phyloP scores from a whole-genome alignment of 2,329 filamentous ascomycete genomes.

The Neodidymelliopsis sp. region DNA sequence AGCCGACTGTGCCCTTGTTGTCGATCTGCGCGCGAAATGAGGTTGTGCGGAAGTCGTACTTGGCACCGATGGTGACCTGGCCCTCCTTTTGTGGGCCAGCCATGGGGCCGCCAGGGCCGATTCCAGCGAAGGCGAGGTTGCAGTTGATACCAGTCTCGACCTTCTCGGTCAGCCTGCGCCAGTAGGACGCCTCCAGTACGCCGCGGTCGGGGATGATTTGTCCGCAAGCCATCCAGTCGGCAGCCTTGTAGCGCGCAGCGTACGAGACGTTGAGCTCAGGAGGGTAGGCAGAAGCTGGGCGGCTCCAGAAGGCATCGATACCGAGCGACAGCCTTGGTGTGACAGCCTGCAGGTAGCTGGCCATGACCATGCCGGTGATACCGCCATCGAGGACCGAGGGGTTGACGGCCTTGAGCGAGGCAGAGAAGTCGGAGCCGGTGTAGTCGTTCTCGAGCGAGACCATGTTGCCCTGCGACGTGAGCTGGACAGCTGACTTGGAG shows the following conservation, averaged over 20 bases:
- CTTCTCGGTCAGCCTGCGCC: slow-evolving; percentile 90
- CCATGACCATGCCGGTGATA: slow-evolving; percentile 92
- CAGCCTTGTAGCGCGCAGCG: slow-evolving; percentile 86
- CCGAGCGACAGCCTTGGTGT: slow-evolving; percentile 88
- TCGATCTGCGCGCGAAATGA: slow-evolving; percentile 97
- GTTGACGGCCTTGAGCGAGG: slow-evolving; percentile 92
- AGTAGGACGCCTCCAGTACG: slow-evolving; percentile 85
- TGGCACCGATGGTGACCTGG: slow-evolving; percentile 88
- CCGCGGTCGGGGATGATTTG: slow-evolving; percentile 89
- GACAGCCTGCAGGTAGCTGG: slow-evolving; percentile 92
- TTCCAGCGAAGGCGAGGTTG: slow-evolving; percentile 79
- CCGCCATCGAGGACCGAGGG: slow-evolving; percentile 93
- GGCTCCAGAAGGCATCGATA: slow-evolving; percentile 93
- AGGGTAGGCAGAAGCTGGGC: slow-evolving; percentile 79
- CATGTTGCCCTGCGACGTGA: slow-evolving; percentile 87
- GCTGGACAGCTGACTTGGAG: slow-evolving; percentile 86
- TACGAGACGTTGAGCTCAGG: slow-evolving; percentile 94
- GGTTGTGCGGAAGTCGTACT: slow-evolving; percentile 97
- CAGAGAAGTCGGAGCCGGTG: slow-evolving; percentile 89
- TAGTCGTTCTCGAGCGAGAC: slow-evolving; percentile 96
- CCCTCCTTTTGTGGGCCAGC: slow-evolving; percentile 82
- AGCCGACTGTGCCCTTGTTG: slow-evolving; percentile 91
- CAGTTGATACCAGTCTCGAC: slow-evolving; percentile 96
- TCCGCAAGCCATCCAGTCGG: slow-evolving; percentile 91
- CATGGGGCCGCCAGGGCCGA: slow-evolving; percentile 68